Base-by-base conservation (phyloP, 208 protist species). In the Naegleria fowleri region DNA sequence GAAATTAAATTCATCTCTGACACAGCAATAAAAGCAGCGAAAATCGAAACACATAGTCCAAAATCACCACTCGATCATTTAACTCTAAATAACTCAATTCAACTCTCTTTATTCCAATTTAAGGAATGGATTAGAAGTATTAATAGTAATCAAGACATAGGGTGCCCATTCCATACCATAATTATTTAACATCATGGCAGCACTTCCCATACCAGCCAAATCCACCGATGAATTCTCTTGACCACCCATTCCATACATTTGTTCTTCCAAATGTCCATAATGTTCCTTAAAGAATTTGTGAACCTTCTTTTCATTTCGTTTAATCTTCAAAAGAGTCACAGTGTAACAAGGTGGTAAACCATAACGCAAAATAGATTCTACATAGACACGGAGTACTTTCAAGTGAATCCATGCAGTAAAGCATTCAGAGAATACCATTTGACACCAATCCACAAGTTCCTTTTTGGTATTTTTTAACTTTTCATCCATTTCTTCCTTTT, bases 331-430 rank as follows among this genome's bases (percentile, higher is more conserved):
- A 16, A 97, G 94, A 43, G 97, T 93, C 33, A 95, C 93, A 91
- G 96, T 96, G 87, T 96, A 98, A 13, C 94, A 94, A 1, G 96
- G 94, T 22, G 97, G 97, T 40, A 97, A 95, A 7, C 96, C 97
- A 92, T 96, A 98, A 79, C 95, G 96, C 6, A 98, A 93, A 2
- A 98, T 79, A 13, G 95, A 94, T 90, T 98, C 97, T 58, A 98
- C 96, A 95, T 98, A 98, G 5, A 97, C 93, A 59, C 96, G 94
- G 16, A 98, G 92, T 2, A 95, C 96, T 90, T 98, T 98, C 51
- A 97, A 89, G 91, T 98, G 96, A 79, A 98, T 96, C 96, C 97
- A 98, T 16, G 95, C 95, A 52, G 96, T 95, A 91, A 97, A 97
- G 88, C 94, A 96, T 29, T 96, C 93, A 88, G 95, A 97, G 92